Evolutionary conservation across 352 stramenopile genomes (phyloP).

Genomic region (Blastocystis sp.): DNA sequence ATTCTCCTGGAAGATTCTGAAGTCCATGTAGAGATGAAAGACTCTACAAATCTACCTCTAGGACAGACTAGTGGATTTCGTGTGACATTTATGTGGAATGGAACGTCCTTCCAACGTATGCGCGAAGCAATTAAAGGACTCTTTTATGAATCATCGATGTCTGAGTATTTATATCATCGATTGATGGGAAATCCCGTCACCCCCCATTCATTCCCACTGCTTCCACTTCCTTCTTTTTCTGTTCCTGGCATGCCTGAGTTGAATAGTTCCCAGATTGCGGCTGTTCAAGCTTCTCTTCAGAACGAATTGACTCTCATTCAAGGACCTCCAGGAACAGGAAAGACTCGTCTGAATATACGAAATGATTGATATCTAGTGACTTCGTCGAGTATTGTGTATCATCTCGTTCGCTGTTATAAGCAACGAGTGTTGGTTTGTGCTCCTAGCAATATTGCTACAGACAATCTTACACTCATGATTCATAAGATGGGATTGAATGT

Average conservation of each 20-base stretch:
- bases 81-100: slow-evolving; percentile 98
- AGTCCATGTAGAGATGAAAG: slow-evolving; percentile 65
- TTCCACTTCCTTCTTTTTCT: slow-evolving; percentile 75
- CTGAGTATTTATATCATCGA: slow-evolving; percentile 98
- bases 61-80: slow-evolving; percentile 91
- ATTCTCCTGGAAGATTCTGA: slow-evolving; percentile 70
- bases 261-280: slow-evolving; percentile 88
- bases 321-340: slow-evolving; percentile 91
- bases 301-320: slow-evolving; percentile 96
- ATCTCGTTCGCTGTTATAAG: slow-evolving; percentile 91
- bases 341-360: slow-evolving; percentile 75
- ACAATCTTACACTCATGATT: slow-evolving; percentile 97
- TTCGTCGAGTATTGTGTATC: slow-evolving; percentile 96
- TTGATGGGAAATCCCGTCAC: slow-evolving; percentile 94
- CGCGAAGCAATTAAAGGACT: slow-evolving; percentile 96
- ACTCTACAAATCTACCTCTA: slow-evolving; percentile 74
- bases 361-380: slow-evolving; percentile 78
- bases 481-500: slow-evolving; percentile 92
- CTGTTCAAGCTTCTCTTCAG: slow-evolving; percentile 89
- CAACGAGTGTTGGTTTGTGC: slow-evolving; percentile 93
- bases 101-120: slow-evolving; percentile 97
- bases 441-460: slow-evolving; percentile 96
- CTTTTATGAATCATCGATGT: slow-evolving; percentile 93
- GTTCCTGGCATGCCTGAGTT: slow-evolving; percentile 91
- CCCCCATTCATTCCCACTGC: slow-evolving; percentile 83